Evolutionary conservation across 2,329 filamentous ascomycete genomes (phyloP).

Genomic region (Aspergillus eucalypticola): DNA sequence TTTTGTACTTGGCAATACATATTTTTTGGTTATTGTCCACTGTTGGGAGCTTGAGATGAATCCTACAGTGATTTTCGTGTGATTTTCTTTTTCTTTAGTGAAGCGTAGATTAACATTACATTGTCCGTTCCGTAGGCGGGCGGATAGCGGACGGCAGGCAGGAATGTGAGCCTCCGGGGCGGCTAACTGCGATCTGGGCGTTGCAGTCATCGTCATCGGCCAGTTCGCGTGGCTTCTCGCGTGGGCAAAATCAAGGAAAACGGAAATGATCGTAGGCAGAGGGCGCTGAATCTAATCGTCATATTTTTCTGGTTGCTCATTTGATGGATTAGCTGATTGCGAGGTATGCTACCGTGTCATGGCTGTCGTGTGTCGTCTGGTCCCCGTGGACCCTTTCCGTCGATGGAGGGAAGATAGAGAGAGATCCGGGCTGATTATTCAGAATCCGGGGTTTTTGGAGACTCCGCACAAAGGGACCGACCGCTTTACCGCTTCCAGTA

Average conservation of each 20-base stretch:
- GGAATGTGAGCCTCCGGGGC: not conserved
- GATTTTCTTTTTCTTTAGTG: no score
- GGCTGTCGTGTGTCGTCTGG: not conserved
- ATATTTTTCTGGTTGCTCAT: conserved; percentile 1
- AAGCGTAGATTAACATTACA: no score
- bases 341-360: conserved; percentile 9
- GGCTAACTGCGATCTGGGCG: conserved; percentile 2
- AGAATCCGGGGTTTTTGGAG: conserved; percentile 23
- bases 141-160: not conserved
- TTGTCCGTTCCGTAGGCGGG: not conserved
- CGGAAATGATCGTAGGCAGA: not conserved
- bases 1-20: not conserved
- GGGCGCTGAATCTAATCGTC: conserved; percentile 7
- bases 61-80: no score
- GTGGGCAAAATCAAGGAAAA: conserved; percentile 15
- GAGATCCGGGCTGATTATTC: conserved; percentile 13
- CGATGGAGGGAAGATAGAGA: no score
- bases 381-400: not conserved
- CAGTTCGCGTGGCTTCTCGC: conserved; percentile 13
- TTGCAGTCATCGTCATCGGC: not conserved
- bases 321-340: not conserved
- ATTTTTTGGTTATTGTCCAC: not conserved
- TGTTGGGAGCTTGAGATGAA: no score
- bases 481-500: not conserved
- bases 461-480: conserved; percentile 16